Evolutionary conservation across 805 yeast species (phyloP), one percentile per base, ranked within the genome.

Genomic region (Lipomyces spencermartinsiae): DNA sequence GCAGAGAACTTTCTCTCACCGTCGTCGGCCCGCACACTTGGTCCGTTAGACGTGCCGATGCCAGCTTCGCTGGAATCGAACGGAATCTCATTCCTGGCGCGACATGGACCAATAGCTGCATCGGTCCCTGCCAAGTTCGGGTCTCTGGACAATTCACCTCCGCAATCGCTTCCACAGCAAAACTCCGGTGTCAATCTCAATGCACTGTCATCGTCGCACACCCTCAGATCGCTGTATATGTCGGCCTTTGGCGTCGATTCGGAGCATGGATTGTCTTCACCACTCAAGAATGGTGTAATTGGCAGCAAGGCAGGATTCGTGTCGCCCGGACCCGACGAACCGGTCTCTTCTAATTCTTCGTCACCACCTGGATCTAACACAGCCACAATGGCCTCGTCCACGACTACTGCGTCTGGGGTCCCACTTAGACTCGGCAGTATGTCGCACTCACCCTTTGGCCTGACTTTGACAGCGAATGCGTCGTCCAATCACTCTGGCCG

Each of bases 101-200:
- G 71, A 14, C 72, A 68, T 57, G 75, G 73, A 8, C 75, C 75
- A 2, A 53, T 73, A 19, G 75, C 75, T 6, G 69, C 73, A 34
- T 71, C 74, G 10, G 73, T 72, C 16, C 75, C 75, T 1, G 64
- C 73, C 10, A 64, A 68, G 39, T 71, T 63, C 33, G 67, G 66
- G 25, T 55, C 69, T 14, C 33, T 59, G 56, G 69, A 66, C 43
- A 19, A 46, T 16, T 22, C 69, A 7, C 34, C 70, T 8, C 70
- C 64, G 19, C 64, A 61, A 4, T 58, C 61, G n/a, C 53, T 57
- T n/a, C 62, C 65, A n/a, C 59, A 61, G 55, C 69, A 62, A 53
- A 33, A 34, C 25, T 4, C 33, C 4, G 64, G 59, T 25, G 62
- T 22, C 49, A 46, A 46, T 10, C 22, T 31, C 46, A 14, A 29